These are phyloP conservation scores for Aeminium ludgeri DNA, from an alignment of 495 filamentous ascomycete genomes.

Conservation along the genomic window DNA sequence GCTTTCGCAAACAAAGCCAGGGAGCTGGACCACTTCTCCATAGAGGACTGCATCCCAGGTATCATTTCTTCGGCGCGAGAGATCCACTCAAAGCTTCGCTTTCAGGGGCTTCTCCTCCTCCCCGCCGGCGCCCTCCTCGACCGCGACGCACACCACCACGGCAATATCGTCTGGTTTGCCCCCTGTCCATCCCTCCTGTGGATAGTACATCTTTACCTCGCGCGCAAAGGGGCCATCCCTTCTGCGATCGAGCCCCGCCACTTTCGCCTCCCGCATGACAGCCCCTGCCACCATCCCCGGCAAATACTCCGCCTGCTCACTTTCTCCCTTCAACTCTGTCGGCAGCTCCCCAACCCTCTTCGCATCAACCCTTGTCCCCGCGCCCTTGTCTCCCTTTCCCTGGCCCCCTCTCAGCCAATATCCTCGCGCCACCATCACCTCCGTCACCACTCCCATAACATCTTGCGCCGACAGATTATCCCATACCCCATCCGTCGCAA, in stretches of 20 bases:
- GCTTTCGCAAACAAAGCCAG: too few species aligned
- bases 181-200: constrained; percentile 64
- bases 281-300: constrained; percentile 47
- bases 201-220: constrained; percentile 74
- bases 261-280: constrained; percentile 64
- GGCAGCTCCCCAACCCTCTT: constrained; percentile 24
- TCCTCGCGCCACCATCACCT: constrained; percentile 44
- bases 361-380: constrained; percentile 34
- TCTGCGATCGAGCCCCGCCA: constrained; percentile 58
- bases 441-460: constrained; percentile 59
- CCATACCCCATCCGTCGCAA: constrained; percentile 91
- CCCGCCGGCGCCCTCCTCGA: constrained; percentile 8
- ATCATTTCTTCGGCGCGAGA: too few species aligned
- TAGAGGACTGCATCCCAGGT: not conserved
- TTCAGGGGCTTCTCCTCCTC: constrained; percentile 9
- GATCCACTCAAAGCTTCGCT: constrained; percentile 13
- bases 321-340: constrained; percentile 10
- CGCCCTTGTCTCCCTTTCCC: constrained; percentile 38
- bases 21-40: not conserved
- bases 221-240: constrained; percentile 86
- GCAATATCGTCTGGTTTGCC: constrained; percentile 90
- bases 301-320: constrained; percentile 5
- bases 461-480: constrained; percentile 90
- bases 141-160: constrained; percentile 51
- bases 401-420: constrained; percentile 45